phyloP scores from a whole-genome alignment of 129 eudicot genomes.

The Pittosporum tobira region DNA sequence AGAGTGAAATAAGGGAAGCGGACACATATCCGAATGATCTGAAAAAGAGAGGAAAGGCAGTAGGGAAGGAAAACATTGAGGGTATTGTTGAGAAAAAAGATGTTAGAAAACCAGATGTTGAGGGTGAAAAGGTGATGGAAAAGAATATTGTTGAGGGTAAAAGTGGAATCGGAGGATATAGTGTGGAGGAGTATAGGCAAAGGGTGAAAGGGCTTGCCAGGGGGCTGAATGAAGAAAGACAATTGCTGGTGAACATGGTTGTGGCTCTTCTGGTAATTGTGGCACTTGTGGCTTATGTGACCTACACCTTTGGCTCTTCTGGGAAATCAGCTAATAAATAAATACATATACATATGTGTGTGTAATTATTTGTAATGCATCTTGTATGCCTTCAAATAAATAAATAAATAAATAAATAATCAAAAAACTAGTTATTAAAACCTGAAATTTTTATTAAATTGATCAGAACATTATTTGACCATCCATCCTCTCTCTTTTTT shows the following conservation, averaged over 20 bases:
- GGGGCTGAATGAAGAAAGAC: slow-evolving; percentile 53
- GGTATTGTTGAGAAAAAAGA: slow-evolving; percentile 9
- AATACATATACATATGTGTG: not conserved
- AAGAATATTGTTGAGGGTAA: not conserved
- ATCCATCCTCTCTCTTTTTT: no score
- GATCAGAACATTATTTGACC: no score
- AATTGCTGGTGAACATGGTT: slow-evolving; percentile 60
- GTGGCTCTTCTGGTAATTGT: slow-evolving; percentile 58
- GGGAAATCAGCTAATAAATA: slow-evolving; percentile 3
- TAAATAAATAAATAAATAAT: no score
- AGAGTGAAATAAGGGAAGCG: not conserved
- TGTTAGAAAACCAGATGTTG: slow-evolving; percentile 6
- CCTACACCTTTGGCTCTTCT: slow-evolving; percentile 29
- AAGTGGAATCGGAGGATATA: not conserved
- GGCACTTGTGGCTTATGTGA: slow-evolving; percentile 58
- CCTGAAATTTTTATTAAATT: no score
- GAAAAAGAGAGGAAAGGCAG: not conserved
- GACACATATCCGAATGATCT: not conserved
- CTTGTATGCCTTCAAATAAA: no score
- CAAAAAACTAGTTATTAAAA: no score
- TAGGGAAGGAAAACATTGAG: slow-evolving; percentile 2
- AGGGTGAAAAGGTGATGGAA: slow-evolving; percentile 3
- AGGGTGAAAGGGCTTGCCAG: slow-evolving; percentile 24
- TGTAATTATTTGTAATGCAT: no score
- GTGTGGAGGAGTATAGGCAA: slow-evolving; percentile 20